These are phyloP conservation scores for Endocalyx cinctus DNA, from an alignment of 2,329 filamentous ascomycete species.

Conservation along the genomic window DNA sequence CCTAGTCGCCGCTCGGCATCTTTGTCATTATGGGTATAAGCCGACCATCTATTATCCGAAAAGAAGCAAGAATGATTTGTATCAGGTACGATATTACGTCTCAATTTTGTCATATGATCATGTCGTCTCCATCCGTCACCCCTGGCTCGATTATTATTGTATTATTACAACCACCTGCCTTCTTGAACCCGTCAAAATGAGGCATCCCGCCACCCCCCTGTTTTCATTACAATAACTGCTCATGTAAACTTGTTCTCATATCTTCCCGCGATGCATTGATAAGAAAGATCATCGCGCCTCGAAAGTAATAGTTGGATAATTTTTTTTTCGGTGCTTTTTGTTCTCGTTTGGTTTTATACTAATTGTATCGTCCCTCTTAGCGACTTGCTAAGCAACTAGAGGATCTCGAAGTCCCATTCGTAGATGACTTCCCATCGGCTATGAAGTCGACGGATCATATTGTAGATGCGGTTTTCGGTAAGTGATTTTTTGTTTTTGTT, in stretches of 20 bases:
- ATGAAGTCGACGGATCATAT: conserved; percentile 70
- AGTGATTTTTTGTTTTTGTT: conserved; percentile 16
- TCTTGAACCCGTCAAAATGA: too few species aligned
- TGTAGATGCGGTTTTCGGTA: conserved; percentile 90
- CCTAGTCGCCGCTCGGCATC: conserved; percentile 86
- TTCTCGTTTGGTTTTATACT: too few species aligned
- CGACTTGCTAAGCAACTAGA: conserved; percentile 80
- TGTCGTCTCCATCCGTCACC: neutral
- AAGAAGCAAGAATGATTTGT: conserved; percentile 82
- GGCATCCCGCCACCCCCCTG: too few species aligned
- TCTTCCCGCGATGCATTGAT: too few species aligned
- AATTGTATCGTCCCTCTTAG: conserved; percentile 35
- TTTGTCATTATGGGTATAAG: conserved; percentile 86
- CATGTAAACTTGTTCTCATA: too few species aligned
- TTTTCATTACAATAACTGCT: too few species aligned
- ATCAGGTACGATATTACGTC: conserved; percentile 72
- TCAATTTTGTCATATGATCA: too few species aligned
- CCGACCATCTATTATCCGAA: conserved; percentile 93
- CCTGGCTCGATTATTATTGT: too few species aligned
- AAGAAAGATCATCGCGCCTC: too few species aligned
- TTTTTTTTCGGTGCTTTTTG: too few species aligned
- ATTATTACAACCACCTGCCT: too few species aligned
- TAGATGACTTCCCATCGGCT: conserved; percentile 68
- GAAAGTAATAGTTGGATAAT: too few species aligned
- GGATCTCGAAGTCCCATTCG: conserved; percentile 78